These are phyloP conservation scores for Diaporthe sp. DNA, from an alignment of 2,329 filamentous ascomycete species.

Conservation along the genomic window DNA sequence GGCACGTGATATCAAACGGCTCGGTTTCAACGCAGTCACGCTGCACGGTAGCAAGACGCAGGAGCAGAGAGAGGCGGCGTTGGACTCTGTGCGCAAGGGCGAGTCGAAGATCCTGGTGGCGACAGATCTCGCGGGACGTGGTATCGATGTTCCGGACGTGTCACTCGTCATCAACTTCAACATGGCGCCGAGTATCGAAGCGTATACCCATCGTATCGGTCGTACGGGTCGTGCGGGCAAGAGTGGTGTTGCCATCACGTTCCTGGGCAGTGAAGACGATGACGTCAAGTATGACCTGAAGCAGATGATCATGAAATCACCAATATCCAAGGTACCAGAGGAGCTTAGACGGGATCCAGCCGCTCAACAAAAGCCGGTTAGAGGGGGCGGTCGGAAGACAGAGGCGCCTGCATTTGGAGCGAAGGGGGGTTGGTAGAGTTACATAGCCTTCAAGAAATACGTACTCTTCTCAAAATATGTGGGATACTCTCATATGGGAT, in stretches of 20 bases:
- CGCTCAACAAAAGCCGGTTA: slow-evolving; percentile 83
- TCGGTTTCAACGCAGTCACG: slow-evolving; percentile 91
- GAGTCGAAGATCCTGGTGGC: slow-evolving; percentile 91
- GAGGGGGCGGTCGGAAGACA: slow-evolving; percentile 49
- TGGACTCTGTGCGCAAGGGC: slow-evolving; percentile 86
- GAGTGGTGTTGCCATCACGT: slow-evolving; percentile 95
- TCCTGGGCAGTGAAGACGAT: slow-evolving; percentile 89
- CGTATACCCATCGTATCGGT: slow-evolving; percentile 96
- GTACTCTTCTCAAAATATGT: neutral
- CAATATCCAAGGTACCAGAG: slow-evolving; percentile 90
- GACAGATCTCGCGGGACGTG: slow-evolving; percentile 94
- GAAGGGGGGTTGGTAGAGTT: slow-evolving; percentile 24
- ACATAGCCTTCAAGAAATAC: neutral
- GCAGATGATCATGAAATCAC: slow-evolving; percentile 94
- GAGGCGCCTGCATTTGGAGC: slow-evolving; percentile 22
- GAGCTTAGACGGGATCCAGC: slow-evolving; percentile 91
- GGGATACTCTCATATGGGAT: neutral
- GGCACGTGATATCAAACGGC: slow-evolving; percentile 91
- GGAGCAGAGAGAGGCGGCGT: slow-evolving; percentile 94
- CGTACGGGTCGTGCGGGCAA: slow-evolving; percentile 98
- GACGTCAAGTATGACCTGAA: slow-evolving; percentile 95
- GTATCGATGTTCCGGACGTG: slow-evolving; percentile 97
- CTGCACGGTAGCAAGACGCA: slow-evolving; percentile 97
- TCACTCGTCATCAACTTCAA: slow-evolving; percentile 98
- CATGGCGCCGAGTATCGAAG: slow-evolving; percentile 94